A percentile compares a stretch with the other conserved stretches of the same genome.
Conservation (phyloP, 192 early-diverging fungal genomes). For the Rhizoclosmatium sp. region DNA sequence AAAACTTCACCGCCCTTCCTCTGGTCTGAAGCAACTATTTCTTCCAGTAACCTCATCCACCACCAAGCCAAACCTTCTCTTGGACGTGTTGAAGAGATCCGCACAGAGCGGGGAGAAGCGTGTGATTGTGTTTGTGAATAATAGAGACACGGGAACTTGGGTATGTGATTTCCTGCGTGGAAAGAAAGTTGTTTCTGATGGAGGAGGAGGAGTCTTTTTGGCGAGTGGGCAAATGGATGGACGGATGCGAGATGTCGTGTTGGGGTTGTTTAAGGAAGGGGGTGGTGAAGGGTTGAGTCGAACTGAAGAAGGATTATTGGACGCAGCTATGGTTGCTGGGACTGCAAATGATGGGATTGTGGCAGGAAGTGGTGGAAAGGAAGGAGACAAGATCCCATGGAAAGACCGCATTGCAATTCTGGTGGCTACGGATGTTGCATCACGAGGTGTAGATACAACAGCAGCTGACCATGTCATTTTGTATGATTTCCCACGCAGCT, state of each 20-base stretch:
- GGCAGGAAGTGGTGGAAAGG: neutral
- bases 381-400: neutral
- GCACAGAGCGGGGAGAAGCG: slow-evolving; percentile 63
- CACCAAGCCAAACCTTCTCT: slow-evolving; percentile 70
- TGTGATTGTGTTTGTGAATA: slow-evolving; percentile 90
- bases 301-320: slow-evolving; percentile 14
- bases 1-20: slow-evolving; percentile 77
- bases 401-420: slow-evolving; percentile 55
- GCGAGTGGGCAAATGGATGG: slow-evolving; percentile 25
- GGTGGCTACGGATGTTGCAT: slow-evolving; percentile 91
- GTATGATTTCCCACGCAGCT: slow-evolving; percentile 90
- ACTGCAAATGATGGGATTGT: neutral
- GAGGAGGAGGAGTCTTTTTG: slow-evolving; percentile 17
- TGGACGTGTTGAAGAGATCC: slow-evolving; percentile 72
- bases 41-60: slow-evolving; percentile 70
- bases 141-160: slow-evolving; percentile 43
- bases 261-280: slow-evolving; percentile 10
- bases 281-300: neutral
- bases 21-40: slow-evolving; percentile 81
- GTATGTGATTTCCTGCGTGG: slow-evolving; percentile 35
- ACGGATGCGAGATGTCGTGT: slow-evolving; percentile 21
- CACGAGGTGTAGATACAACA: slow-evolving; percentile 88
- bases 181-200: slow-evolving; percentile 16
- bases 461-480: slow-evolving; percentile 87
- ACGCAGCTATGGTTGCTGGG: neutral